Conservation (phyloP, 345 rosid species). For the Capsella bursapastoris region DNA sequence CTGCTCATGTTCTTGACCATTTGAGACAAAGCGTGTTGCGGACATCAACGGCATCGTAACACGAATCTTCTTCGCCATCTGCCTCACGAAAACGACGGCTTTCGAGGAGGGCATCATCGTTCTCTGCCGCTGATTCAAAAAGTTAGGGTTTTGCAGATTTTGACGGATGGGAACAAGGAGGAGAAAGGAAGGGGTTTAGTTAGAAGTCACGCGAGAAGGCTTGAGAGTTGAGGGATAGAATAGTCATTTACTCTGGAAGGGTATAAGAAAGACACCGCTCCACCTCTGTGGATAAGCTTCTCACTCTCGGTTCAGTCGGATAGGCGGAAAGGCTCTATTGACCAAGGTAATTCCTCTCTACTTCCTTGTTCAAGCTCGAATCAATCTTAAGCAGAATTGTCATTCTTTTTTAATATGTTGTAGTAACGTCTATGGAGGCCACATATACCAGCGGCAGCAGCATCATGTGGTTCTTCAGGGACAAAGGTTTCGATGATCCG, state of each 20-base stretch:
- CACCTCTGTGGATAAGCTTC: constrained; percentile 31
- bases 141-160: constrained; percentile 27
- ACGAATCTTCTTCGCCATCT: constrained; percentile 36
- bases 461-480: constrained; percentile 69
- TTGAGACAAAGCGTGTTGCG: constrained; percentile 34
- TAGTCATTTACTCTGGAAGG: constrained; percentile 1
- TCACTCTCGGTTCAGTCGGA: constrained; percentile 6
- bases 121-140: constrained; percentile 11
- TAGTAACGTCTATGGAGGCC: constrained; percentile 51
- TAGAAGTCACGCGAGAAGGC: neutral
- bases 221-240: constrained; percentile 3
- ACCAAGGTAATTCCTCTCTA: constrained; percentile 26
- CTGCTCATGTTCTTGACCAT: constrained; percentile 9
- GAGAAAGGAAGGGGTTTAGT: neutral
- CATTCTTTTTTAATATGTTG: neutral
- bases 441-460: constrained; percentile 50
- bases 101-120: constrained; percentile 34
- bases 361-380: constrained; percentile 35
- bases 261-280: constrained; percentile 7
- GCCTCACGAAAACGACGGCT: constrained; percentile 40
- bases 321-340: constrained; percentile 15
- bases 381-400: constrained; percentile 15
- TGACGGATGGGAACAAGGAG: neutral
- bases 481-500: constrained; percentile 65
- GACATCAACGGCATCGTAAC: constrained; percentile 25